Percentiles rank a stretch among this genome's conserved stretches.
Evolutionary conservation across 1,284 basidiomycete genomes (phyloP).

Genomic region (Trametes pubescens): DNA sequence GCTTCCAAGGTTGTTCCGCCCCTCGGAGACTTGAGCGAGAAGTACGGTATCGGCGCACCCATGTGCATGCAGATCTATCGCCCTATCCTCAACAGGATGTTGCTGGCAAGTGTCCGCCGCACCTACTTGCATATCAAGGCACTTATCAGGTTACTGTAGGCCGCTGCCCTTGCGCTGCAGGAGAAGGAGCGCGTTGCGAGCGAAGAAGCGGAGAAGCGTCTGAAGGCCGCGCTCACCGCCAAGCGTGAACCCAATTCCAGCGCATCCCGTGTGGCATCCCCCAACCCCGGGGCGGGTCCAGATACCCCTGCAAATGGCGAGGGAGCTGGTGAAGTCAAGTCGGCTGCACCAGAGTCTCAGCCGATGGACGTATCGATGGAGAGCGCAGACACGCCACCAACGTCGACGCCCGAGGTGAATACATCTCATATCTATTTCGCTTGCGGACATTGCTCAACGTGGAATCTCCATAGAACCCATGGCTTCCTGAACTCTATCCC

Average conservation of each 20-base stretch:
- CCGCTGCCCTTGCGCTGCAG: conserved; percentile 63
- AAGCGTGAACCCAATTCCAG: conserved; percentile 71
- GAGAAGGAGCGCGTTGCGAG: conserved; percentile 71
- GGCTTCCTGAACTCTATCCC: conserved; percentile 75
- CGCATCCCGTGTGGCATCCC: conserved; percentile 68
- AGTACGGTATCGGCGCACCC: conserved; percentile 81
- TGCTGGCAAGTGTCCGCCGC: conserved; percentile 58
- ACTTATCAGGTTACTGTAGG: conserved; percentile 44
- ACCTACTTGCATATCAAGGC: background rate
- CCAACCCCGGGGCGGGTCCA: conserved; percentile 46
- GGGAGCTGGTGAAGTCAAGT: conserved; percentile 45
- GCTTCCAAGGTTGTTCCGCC: conserved; percentile 72
- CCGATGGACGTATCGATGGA: conserved; percentile 60
- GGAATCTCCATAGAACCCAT: conserved; percentile 60
- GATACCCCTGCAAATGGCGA: conserved; percentile 45
- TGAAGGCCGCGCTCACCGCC: conserved; percentile 78
- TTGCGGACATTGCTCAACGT: background rate
- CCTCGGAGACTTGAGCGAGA: conserved; percentile 73
- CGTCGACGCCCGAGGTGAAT: conserved; percentile 28
- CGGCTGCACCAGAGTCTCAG: conserved; percentile 41
- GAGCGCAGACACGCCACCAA: conserved; percentile 28
- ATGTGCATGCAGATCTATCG: conserved; percentile 94
- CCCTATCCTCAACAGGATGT: conserved; percentile 74
- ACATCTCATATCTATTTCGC: background rate
- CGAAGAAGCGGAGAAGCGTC: conserved; percentile 77